These are phyloP conservation scores for Populus deltoides DNA, from an alignment of 345 rosid genomes.

Conservation along the genomic window DNA sequence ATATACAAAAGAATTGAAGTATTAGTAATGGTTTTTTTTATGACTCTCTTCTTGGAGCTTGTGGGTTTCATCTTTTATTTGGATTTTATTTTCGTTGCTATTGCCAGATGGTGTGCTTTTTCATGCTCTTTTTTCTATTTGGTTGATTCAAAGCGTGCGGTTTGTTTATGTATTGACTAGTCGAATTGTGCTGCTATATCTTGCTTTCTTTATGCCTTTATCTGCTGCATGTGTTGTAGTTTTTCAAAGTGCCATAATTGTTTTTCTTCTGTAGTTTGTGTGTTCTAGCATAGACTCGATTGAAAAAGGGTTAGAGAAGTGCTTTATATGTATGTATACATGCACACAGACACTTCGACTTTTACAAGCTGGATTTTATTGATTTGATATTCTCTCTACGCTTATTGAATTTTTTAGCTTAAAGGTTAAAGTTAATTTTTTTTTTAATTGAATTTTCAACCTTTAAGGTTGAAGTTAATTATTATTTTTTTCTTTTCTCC, in stretches of 20 bases:
- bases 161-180: not conserved
- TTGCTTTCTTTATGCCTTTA: not conserved
- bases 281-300: too few relatives aligned
- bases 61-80: not conserved
- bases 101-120: not conserved
- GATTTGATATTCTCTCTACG: too few relatives aligned
- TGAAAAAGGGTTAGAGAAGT: not conserved
- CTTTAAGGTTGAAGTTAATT: not conserved
- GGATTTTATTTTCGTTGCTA: not conserved
- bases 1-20: too few relatives aligned
- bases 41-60: too few relatives aligned
- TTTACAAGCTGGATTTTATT: too few relatives aligned
- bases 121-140: not conserved
- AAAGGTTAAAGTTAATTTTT: too few relatives aligned
- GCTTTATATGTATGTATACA: too few relatives aligned
- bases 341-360: too few relatives aligned
- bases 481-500: not conserved
- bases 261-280: not conserved
- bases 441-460: not conserved
- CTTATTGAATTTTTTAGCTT: too few relatives aligned
- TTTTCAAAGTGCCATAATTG: not conserved
- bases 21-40: too few relatives aligned
- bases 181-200: not conserved
- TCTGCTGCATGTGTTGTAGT: not conserved
- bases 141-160: not conserved